phyloP scores from a whole-genome alignment of 768 basidiomycete genomes.

The Pleurotus ostreatus region DNA sequence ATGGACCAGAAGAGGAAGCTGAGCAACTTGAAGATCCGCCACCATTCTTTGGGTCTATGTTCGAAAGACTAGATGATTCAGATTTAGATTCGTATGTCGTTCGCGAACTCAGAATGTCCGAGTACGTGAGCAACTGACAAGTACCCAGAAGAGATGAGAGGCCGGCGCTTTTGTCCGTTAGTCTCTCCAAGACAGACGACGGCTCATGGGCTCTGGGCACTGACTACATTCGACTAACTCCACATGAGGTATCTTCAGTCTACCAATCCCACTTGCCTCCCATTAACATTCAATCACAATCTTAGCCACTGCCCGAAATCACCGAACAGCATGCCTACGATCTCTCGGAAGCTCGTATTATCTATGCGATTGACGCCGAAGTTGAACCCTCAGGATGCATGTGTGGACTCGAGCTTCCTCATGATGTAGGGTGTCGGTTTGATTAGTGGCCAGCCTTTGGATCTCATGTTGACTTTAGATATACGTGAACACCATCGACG shows the following conservation, averaged over 20 bases:
- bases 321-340: background rate
- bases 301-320: no score
- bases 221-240: background rate
- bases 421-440: background rate
- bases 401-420: background rate
- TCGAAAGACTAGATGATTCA: background rate
- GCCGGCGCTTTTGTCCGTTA: background rate
- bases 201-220: background rate
- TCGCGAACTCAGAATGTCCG: no score
- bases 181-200: background rate
- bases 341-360: background rate
- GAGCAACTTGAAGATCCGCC: background rate
- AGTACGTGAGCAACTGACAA: no score
- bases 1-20: background rate
- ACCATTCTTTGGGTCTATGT: background rate
- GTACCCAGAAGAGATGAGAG: no score
- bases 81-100: no score
- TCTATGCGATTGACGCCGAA: background rate
- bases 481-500: background rate
- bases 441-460: background rate
- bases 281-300: no score
- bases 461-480: background rate
- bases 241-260: background rate
- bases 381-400: background rate
- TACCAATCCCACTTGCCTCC: no score